Percentiles rank a stretch among this genome's conserved stretches.
phyloP scores from a whole-genome alignment of 140 eudicot species.

The Stevia rebaudiana region DNA sequence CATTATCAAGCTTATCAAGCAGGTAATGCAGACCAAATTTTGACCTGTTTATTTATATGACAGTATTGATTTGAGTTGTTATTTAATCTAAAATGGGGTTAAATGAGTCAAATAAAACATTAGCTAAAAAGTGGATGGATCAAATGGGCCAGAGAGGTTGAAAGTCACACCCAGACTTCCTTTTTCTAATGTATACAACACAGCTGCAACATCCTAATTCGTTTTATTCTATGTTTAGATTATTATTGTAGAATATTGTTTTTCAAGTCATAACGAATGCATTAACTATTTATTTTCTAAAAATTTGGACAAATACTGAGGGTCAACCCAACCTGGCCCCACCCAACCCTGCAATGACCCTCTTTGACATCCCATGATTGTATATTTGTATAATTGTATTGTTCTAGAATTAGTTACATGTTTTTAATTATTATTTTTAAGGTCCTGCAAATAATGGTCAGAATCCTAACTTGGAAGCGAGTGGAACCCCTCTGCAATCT shows the following conservation, averaged over 20 bases:
- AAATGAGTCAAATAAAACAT: neutral
- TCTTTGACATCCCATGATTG: conserved; percentile 1
- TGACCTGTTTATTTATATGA: neutral
- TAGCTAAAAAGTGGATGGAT: neutral
- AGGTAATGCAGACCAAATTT: conserved; percentile 32
- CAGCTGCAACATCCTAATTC: neutral
- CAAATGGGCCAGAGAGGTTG: conserved; percentile 2
- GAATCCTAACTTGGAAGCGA: conserved; percentile 41
- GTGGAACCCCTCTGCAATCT: conserved; percentile 53
- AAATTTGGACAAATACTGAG: neutral
- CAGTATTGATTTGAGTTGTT: neutral
- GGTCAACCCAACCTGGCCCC: neutral
- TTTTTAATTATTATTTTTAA: conserved; percentile 20
- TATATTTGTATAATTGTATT: neutral
- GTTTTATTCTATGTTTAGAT: neutral
- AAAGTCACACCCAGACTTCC: neutral
- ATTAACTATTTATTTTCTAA: neutral
- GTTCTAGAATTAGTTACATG: neutral
- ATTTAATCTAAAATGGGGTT: neutral
- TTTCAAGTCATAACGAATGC: neutral
- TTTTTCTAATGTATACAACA: conserved; percentile 1
- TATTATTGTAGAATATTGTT: neutral
- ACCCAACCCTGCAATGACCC: neutral
- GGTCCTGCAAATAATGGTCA: conserved; percentile 48
- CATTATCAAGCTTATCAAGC: conserved; percentile 47